Evolutionary conservation across 1,284 basidiomycete genomes (phyloP).

Genomic region (Clitocybe nebularis): DNA sequence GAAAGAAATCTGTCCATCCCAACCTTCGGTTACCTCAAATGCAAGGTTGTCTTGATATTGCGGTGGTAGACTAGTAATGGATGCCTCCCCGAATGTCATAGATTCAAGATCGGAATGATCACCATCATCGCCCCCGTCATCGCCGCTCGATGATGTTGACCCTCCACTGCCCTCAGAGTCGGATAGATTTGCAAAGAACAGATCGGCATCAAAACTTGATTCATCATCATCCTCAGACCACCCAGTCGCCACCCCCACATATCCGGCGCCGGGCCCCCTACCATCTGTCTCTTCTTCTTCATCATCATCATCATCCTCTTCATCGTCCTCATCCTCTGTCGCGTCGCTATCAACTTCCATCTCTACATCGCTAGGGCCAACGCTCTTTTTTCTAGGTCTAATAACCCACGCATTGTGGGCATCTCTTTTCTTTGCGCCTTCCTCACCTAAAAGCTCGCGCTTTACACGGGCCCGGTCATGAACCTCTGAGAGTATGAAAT

Average conservation of each 20-base stretch:
- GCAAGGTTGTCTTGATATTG: conserved; percentile 35
- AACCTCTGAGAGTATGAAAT: conserved; percentile 48
- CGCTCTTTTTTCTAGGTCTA: conserved; percentile 62
- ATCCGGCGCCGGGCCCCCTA: conserved; percentile 38
- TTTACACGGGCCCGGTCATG: conserved; percentile 46
- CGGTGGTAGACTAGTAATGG: conserved; percentile 29
- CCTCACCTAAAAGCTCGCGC: conserved; percentile 53
- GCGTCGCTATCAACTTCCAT: conserved; percentile 53
- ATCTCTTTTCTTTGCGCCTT: conserved; percentile 42
- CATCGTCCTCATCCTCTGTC: conserved; percentile 50
- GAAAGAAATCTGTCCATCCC: conserved; percentile 70
- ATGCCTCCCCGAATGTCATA: conserved; percentile 26
- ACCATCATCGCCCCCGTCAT: conserved; percentile 35
- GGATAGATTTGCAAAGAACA: conserved; percentile 73
- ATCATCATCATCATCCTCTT: conserved; percentile 39
- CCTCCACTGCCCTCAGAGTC: conserved; percentile 38
- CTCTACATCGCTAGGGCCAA: conserved; percentile 54
- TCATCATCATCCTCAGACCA: conserved; percentile 77
- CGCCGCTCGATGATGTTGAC: conserved; percentile 31
- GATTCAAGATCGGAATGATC: conserved; percentile 40
- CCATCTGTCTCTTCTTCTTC: conserved; percentile 40
- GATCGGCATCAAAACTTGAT: conserved; percentile 70
- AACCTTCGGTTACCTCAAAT: conserved; percentile 63
- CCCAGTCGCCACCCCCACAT: conserved; percentile 58
- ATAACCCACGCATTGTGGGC: conserved; percentile 62